Evolutionary conservation across 2,329 filamentous ascomycete genomes (phyloP).

Genomic region (Fusarium sp.): DNA sequence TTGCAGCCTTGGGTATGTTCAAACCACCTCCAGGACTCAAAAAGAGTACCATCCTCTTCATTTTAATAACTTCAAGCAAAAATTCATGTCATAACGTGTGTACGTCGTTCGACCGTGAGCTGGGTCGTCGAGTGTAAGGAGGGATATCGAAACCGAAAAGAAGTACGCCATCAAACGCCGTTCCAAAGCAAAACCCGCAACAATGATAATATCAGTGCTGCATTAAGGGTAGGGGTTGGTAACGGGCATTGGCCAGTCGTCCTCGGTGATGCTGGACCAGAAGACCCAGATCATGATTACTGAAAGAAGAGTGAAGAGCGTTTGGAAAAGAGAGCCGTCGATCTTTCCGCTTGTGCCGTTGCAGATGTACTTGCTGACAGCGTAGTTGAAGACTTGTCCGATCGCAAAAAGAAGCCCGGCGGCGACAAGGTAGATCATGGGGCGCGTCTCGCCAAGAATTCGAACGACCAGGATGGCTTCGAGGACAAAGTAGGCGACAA

Average conservation of each 20-base stretch:
- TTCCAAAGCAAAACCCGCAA: slow-evolving; percentile 33
- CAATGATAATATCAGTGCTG: slow-evolving; percentile 5
- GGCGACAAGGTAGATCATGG: slow-evolving; percentile 86
- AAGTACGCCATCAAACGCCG: slow-evolving; percentile 46
- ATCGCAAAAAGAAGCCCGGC: slow-evolving; percentile 87
- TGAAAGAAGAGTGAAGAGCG: slow-evolving; percentile 87
- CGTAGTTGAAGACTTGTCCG: slow-evolving; percentile 96
- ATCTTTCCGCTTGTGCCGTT: slow-evolving; percentile 84
- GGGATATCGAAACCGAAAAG: slow-evolving; percentile 46
- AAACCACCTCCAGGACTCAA: slow-evolving; percentile 18
- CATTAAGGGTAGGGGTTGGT: slow-evolving; percentile 55
- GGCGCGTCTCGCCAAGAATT: slow-evolving; percentile 86
- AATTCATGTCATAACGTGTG: slow-evolving; percentile 46
- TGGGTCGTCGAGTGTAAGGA: slow-evolving; percentile 45
- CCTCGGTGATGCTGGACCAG: slow-evolving; percentile 99
- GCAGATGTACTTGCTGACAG: slow-evolving; percentile 91
- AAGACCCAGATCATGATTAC: slow-evolving; percentile 91
- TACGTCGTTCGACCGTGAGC: slow-evolving; percentile 46
- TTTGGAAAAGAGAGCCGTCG: slow-evolving; percentile 92
- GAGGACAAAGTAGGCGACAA: slow-evolving; percentile 87
- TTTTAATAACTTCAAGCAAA: slow-evolving; percentile 36
- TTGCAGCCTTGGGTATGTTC: slow-evolving; percentile 16
- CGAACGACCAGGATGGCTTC: slow-evolving; percentile 86
- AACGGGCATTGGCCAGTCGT: slow-evolving; percentile 85
- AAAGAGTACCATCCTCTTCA: slow-evolving; percentile 33